phyloP scores from a whole-genome alignment of 371 early-diverging fungal species.

The Haplosporangium sp. region DNA sequence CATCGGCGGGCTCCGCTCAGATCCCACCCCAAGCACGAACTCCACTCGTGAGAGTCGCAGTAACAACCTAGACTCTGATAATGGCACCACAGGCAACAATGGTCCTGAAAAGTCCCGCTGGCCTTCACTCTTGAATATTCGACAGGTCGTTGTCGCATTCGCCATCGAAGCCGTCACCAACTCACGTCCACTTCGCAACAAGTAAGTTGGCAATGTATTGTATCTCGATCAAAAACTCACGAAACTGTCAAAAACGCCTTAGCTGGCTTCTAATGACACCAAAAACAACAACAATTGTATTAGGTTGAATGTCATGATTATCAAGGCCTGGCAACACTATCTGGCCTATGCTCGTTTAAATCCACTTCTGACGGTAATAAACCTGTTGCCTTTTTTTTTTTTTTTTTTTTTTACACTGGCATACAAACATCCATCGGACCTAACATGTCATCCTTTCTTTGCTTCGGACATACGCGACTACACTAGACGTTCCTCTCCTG shows the following conservation, averaged over 20 bases:
- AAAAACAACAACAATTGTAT: background rate
- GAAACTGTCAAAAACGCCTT: background rate
- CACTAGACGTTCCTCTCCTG: conserved; percentile 29
- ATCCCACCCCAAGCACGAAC: background rate
- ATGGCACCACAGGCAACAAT: background rate
- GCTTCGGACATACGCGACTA: too few relatives aligned
- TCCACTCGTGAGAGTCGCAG: background rate
- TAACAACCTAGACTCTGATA: background rate
- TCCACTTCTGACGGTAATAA: conserved; percentile 40
- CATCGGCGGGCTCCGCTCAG: background rate
- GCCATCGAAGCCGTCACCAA: conserved; percentile 19
- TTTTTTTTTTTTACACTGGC: background rate
- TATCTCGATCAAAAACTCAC: background rate
- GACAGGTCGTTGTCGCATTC: conserved; percentile 30
- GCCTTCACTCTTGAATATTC: conserved; percentile 31
- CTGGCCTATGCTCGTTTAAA: conserved; percentile 6
- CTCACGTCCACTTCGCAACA: conserved; percentile 31
- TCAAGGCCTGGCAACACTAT: conserved; percentile 20
- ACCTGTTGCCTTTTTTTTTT: background rate
- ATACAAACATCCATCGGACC: background rate
- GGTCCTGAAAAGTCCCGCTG: conserved; percentile 6
- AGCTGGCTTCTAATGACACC: background rate
- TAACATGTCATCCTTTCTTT: background rate
- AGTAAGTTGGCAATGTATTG: conserved; percentile 16
- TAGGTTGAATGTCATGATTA: conserved; percentile 14